These are phyloP conservation scores for Thalassiosira allenii DNA, from an alignment of 352 stramenopile species.

Conservation along the genomic window DNA sequence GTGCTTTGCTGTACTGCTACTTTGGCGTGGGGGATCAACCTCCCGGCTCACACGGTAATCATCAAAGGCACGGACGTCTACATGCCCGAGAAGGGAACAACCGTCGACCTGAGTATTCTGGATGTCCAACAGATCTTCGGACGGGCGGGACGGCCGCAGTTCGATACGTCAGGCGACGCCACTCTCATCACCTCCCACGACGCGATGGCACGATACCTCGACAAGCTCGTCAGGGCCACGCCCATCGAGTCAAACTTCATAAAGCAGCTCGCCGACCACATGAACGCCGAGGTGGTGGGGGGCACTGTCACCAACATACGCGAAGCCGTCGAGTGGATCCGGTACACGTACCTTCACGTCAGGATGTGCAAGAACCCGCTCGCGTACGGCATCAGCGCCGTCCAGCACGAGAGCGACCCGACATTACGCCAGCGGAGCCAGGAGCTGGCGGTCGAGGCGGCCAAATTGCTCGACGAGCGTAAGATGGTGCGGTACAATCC, in stretches of 20 bases:
- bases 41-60: conserved; percentile 91
- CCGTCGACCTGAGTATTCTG: conserved; percentile 98
- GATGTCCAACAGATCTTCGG: conserved; percentile 99
- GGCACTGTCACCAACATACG: conserved; percentile 98
- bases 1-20: conserved; percentile 86
- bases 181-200: conserved; percentile 97
- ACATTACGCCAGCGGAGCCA: conserved; percentile 79
- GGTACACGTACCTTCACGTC: conserved; percentile 98
- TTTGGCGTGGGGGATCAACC: conserved; percentile 98
- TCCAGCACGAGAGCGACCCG: conserved; percentile 92
- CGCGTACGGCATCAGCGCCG: conserved; percentile 95
- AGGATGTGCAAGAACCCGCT: conserved; percentile 98
- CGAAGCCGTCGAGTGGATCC: conserved; percentile 97
- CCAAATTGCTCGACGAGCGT: conserved; percentile 79
- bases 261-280: conserved; percentile 97
- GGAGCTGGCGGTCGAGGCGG: conserved; percentile 78
- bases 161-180: conserved; percentile 95
- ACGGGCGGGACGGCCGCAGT: conserved; percentile 89
- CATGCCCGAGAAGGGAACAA: conserved; percentile 91
- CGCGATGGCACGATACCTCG: conserved; percentile 91
- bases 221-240: conserved; percentile 94
- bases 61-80: conserved; percentile 99
- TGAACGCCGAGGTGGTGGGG: conserved; percentile 99
- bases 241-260: conserved; percentile 99
- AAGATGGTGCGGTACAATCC: conserved; percentile 90